phyloP scores from a whole-genome alignment of 2,329 filamentous ascomycete genomes.

The Ophiostoma sp. region DNA sequence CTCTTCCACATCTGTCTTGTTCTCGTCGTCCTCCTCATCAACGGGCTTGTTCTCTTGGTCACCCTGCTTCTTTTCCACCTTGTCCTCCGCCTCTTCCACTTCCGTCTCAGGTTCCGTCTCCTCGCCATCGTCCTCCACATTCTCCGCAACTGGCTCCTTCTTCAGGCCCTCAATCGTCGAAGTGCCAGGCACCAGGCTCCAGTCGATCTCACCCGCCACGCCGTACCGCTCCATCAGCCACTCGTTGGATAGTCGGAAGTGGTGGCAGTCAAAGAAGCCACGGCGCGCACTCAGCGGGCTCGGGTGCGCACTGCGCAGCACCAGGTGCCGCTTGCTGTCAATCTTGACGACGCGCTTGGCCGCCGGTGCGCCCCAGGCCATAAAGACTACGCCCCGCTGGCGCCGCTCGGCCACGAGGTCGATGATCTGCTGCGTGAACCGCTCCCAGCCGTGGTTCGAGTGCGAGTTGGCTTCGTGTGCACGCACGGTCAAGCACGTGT shows the following conservation, averaged over 20 bases:
- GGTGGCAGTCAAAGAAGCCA: constrained; percentile 78
- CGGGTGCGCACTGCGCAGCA: constrained; percentile 83
- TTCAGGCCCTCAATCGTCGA: constrained; percentile 28
- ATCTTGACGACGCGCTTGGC: constrained; percentile 72
- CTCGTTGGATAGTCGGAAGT: constrained; percentile 76
- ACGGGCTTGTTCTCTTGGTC: background rate
- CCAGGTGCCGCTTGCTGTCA: constrained; percentile 67
- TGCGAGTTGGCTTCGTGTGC: constrained; percentile 85
- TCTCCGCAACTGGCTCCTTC: constrained; percentile 14
- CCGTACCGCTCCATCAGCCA: constrained; percentile 81
- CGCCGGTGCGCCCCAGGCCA: constrained; percentile 88
- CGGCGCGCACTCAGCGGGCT: constrained; percentile 80
- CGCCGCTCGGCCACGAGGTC: constrained; percentile 76
- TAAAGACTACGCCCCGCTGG: constrained; percentile 78
- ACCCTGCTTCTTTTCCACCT: constrained; percentile 23
- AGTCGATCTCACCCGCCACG: constrained; percentile 74
- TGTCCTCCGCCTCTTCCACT: background rate
- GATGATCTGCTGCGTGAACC: constrained; percentile 85
- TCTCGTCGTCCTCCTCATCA: constrained; percentile 29
- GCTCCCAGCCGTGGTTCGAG: constrained; percentile 83
- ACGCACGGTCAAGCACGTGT: constrained; percentile 90
- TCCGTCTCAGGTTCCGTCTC: constrained; percentile 22
- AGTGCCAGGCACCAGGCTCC: constrained; percentile 54
- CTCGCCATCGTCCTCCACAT: constrained; percentile 18
- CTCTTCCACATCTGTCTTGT: constrained; percentile 30